Evolutionary conservation across 2,329 filamentous ascomycete genomes (phyloP).

Genomic region (Pseudogymnoascus sp.): DNA sequence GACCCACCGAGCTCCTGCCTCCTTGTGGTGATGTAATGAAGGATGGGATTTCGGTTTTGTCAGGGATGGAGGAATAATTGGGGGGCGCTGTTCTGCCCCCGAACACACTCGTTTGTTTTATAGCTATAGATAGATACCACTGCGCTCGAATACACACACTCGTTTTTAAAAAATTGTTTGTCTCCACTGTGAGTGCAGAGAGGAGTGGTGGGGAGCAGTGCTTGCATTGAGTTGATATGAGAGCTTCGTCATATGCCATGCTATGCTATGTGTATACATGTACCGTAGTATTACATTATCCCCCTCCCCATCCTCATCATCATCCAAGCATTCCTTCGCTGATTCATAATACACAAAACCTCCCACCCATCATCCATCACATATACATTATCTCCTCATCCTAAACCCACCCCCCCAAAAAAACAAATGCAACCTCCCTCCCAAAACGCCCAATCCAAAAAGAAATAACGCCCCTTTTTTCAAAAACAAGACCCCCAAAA

Average conservation of each 20-base stretch:
- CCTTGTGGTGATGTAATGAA: too few species aligned
- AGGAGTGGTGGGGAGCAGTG: too few species aligned
- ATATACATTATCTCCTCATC: neutral
- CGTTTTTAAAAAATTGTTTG: too few species aligned
- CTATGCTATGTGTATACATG: neutral
- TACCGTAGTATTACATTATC: neutral
- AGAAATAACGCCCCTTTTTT: neutral
- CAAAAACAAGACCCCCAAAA: neutral
- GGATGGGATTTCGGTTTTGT: too few species aligned
- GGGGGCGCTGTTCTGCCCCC: too few species aligned
- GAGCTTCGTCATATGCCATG: neutral
- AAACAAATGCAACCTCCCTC: neutral
- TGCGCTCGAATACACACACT: too few species aligned
- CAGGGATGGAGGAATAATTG: too few species aligned
- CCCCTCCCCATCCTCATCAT: neutral
- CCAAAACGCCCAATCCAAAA: neutral
- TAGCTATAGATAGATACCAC: too few species aligned
- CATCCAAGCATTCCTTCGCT: neutral
- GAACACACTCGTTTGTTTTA: too few species aligned
- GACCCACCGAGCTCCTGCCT: too few species aligned
- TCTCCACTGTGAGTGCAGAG: too few species aligned
- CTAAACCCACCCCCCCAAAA: neutral
- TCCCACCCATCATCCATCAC: neutral
- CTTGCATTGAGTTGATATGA: too few species aligned
- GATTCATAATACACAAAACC: constrained; percentile 1